Percentiles rank a stretch among this genome's conserved stretches.
Evolutionary conservation across 306 rosid species (phyloP).

Genomic region (Cucurbita maxima): DNA sequence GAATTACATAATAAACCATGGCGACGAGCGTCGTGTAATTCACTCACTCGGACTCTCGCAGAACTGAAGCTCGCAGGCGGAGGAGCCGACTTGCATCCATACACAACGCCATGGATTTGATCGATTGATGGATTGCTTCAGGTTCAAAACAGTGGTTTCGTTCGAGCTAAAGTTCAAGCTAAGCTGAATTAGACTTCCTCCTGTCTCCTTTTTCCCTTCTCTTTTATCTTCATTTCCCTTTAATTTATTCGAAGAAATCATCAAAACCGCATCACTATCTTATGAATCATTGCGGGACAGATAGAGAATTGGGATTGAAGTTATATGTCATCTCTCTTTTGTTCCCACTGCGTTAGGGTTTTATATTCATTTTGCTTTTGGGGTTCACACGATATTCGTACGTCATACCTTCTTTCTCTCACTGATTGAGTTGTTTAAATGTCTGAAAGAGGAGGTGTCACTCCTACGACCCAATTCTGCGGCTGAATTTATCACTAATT

Average conservation of each 20-base stretch:
- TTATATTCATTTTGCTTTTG: background rate
- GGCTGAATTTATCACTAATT: background rate
- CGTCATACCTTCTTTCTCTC: background rate
- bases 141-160: background rate
- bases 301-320: constrained; percentile 1
- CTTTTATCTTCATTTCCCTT: background rate
- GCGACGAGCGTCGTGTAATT: background rate
- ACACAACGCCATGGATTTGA: background rate
- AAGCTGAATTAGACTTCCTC: background rate
- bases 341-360: constrained; percentile 6
- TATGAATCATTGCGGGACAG: constrained; percentile 1
- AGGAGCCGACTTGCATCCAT: background rate
- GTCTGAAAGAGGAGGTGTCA: background rate
- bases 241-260: constrained; percentile 4
- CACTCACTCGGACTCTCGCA: background rate
- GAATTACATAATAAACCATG: background rate
- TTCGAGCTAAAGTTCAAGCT: background rate
- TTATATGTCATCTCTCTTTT: background rate
- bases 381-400: background rate
- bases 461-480: background rate
- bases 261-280: background rate
- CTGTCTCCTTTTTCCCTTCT: background rate
- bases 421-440: background rate
- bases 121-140: background rate
- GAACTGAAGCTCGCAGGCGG: background rate